These are phyloP conservation scores for Niveomyces coronatus DNA, from an alignment of 2,329 filamentous ascomycete genomes.

Conservation along the genomic window DNA sequence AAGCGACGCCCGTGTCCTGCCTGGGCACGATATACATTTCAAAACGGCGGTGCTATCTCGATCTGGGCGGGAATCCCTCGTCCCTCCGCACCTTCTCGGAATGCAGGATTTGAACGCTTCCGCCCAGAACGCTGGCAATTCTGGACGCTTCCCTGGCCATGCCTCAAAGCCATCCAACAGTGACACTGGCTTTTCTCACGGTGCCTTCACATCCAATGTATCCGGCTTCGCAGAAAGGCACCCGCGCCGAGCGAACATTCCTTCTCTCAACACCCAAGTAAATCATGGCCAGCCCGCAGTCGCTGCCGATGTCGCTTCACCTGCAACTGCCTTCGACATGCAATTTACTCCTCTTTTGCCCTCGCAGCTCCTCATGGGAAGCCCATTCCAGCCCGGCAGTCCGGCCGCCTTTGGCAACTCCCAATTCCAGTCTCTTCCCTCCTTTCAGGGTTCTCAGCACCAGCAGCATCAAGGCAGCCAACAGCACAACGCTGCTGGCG, in stretches of 20 bases:
- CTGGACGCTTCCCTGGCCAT: conserved; percentile 53
- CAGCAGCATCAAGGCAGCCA: conserved; percentile 42
- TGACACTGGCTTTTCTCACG: conserved; percentile 86
- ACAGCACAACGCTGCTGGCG: conserved; percentile 48
- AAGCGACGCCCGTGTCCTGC: conserved; percentile 32
- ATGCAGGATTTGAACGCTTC: conserved; percentile 70
- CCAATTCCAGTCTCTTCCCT: conserved; percentile 78
- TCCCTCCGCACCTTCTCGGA: conserved; percentile 76
- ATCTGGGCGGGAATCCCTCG: conserved; percentile 69
- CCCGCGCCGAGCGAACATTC: conserved; percentile 74
- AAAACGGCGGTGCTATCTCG: conserved; percentile 77
- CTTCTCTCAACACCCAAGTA: conserved; percentile 82
- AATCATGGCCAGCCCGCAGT: conserved; percentile 37
- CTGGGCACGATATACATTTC: conserved; percentile 49
- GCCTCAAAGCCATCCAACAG: conserved; percentile 73
- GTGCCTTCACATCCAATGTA: conserved; percentile 80
- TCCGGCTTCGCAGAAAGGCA: conserved; percentile 80
- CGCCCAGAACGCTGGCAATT: conserved; percentile 43
- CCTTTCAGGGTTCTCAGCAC: conserved; percentile 46
- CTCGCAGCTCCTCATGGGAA: conserved; percentile 87
- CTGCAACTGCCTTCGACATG: conserved; percentile 90
- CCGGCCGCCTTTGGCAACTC: conserved; percentile 82
- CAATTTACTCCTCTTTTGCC: conserved; percentile 95
- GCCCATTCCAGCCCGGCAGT: conserved; percentile 91
- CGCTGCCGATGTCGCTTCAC: conserved; percentile 68